Base-by-base conservation (phyloP, 139 green algal genomes). In the Chlamydomonas sp. region DNA sequence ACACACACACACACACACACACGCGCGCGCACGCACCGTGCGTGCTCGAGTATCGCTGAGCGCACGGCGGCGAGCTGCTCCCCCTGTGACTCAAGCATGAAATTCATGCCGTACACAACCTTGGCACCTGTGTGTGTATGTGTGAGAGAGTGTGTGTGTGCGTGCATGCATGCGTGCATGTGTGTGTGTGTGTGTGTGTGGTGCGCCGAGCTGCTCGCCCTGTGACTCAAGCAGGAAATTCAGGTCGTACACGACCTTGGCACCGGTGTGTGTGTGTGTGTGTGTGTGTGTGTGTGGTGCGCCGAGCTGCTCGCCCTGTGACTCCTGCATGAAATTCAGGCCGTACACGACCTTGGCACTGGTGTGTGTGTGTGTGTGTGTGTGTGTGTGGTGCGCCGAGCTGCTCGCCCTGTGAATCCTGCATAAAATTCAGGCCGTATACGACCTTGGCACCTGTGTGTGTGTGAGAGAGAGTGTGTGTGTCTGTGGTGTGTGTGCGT, bases 21-120 rank as follows among this genome's bases (percentile, higher is more conserved):
- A 35, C 22, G 57, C 22, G 64, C 13, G 16, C 35, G 28, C 35
- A 69, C 60, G 48, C 13, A 47, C 65, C 37, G 61, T n/a, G 79
- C 60, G 65, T 96, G 90, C 5, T 79, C 63, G 38, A 91, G 28
- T 24, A 97, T 65, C 1, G 81, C 65, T 0, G 61, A 35, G 0
- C 73, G 72, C 62, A 94, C 68, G 20, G 68, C 37, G 0, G 29
- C 47, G 48, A 89, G 78, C 76, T 96, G 90, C 22, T 63, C n/a
- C 3, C 70, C 63, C 2, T 74, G 72, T 59, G 93, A 84, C 1
- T 54, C 31, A 0, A 57, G 62, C 0, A 83, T 35, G 65, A 91
- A 96, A 65, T 92, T 87, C 76, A 93, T 74, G 13, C 92, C 91
- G 65, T 92, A 96, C 30, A 97, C 50, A 35, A 97, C 86, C 83